Conservation (phyloP, 2,329 filamentous ascomycete species). For the Ophiostoma perfectum region DNA sequence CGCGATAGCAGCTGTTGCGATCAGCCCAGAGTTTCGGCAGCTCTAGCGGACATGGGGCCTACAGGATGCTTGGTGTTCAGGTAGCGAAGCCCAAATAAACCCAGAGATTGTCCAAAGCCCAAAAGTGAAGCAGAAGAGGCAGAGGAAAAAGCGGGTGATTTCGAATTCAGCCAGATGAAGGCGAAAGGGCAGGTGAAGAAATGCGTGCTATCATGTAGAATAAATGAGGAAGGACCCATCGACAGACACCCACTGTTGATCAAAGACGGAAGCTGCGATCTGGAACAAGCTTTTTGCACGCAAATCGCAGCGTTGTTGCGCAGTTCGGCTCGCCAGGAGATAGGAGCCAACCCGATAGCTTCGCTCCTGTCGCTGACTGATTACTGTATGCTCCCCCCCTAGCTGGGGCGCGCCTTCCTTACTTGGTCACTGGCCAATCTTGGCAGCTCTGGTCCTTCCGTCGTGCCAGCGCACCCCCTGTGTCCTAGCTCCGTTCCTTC, state of each 20-base stretch:
- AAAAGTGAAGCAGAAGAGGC: neutral
- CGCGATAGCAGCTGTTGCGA: neutral
- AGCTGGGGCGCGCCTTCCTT: neutral
- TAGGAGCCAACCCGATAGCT: neutral
- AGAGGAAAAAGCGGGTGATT: neutral
- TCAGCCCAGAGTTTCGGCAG: no score
- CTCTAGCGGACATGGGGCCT: no score
- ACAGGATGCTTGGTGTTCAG: no score
- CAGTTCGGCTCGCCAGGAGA: constrained; percentile 2
- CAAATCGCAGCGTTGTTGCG: constrained; percentile 5
- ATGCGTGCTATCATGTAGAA: neutral
- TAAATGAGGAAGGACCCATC: constrained; percentile 2
- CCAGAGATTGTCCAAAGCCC: neutral
- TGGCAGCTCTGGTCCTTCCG: constrained; percentile 1
- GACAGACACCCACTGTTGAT: neutral
- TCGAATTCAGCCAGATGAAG: neutral
- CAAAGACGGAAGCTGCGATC: neutral
- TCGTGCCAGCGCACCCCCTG: neutral
- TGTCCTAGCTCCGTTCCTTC: neutral
- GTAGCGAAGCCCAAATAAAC: neutral
- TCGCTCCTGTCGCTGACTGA: neutral
- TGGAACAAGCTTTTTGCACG: neutral
- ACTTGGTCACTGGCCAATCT: neutral
- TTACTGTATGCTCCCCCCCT: neutral
- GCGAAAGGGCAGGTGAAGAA: constrained; percentile 2